A percentile compares a stretch with the other conserved stretches of the same genome.
phyloP scores from a whole-genome alignment of 768 basidiomycete genomes.

The Tricholoma sp. region DNA sequence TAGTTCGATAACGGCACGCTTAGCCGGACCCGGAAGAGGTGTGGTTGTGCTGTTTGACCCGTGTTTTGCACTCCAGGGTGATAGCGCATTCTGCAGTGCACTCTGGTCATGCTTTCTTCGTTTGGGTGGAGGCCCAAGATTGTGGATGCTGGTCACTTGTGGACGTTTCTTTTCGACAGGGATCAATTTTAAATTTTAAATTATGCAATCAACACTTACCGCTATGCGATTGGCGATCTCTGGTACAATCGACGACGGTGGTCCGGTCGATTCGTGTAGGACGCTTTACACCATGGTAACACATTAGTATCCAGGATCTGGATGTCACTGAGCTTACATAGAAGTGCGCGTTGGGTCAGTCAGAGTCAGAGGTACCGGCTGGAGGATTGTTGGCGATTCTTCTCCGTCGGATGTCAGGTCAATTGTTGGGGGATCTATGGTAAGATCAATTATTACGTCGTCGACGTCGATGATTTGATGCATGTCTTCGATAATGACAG shows the following conservation, averaged over 20 bases:
- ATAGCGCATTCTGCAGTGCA: not conserved
- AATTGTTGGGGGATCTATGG: not conserved
- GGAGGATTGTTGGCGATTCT: not conserved
- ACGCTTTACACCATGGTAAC: not conserved
- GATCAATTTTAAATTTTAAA: not conserved
- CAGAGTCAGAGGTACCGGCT: not conserved
- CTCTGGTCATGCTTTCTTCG: not conserved
- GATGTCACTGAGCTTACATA: not conserved
- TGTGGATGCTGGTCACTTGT: not conserved
- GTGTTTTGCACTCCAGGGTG: not conserved
- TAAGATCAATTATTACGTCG: not conserved
- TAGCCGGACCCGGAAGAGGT: not conserved
- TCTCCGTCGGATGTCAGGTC: constrained; percentile 1
- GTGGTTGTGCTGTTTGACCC: not conserved
- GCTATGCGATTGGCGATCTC: not conserved
- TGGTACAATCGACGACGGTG: not conserved
- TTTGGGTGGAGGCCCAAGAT: not conserved
- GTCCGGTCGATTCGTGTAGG: not conserved
- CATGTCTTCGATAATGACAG: not conserved
- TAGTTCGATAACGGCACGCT: constrained; percentile 5
- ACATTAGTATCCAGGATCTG: not conserved
- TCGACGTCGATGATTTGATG: not conserved
- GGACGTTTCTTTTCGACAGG: not conserved
- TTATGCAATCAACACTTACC: not conserved
- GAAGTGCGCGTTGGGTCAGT: not conserved